phyloP scores from a whole-genome alignment of 306 rosid genomes.

The Rosa persica region DNA sequence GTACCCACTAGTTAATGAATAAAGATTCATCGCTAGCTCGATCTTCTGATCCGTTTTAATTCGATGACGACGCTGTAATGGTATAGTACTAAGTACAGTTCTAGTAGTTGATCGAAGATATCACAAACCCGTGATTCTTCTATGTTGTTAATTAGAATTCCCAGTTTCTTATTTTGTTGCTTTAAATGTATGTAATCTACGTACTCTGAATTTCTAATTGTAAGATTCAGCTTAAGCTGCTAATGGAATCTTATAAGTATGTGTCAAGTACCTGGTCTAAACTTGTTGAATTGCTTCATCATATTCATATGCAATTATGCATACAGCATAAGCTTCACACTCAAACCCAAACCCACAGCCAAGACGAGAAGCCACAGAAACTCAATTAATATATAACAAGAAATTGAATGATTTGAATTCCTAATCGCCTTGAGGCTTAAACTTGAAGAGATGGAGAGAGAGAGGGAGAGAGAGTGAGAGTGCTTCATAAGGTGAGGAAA shows the following conservation, averaged over 20 bases:
- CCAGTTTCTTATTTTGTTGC: neutral
- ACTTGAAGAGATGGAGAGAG: too few relatives aligned
- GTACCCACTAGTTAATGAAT: conserved; percentile 9
- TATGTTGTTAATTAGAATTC: neutral
- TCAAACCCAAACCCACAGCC: neutral
- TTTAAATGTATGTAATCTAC: neutral
- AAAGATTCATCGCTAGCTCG: conserved; percentile 15
- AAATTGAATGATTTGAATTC: neutral
- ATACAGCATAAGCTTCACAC: neutral
- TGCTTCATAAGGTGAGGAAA: too few relatives aligned
- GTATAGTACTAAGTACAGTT: neutral
- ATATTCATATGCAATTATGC: neutral
- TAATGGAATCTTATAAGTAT: conserved; percentile 4
- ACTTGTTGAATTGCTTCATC: neutral
- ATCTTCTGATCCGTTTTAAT: conserved; percentile 7
- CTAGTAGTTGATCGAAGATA: conserved; percentile 16
- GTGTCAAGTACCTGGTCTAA: neutral
- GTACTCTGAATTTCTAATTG: neutral
- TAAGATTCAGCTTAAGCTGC: conserved; percentile 17
- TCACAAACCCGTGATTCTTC: conserved; percentile 18
- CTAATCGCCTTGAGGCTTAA: neutral
- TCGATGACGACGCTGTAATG: neutral
- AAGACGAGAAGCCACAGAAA: neutral
- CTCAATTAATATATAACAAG: neutral
- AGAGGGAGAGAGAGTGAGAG: neutral